Conservation (phyloP, 192 early-diverging fungal species). For the Umbelopsis ramanniana region DNA sequence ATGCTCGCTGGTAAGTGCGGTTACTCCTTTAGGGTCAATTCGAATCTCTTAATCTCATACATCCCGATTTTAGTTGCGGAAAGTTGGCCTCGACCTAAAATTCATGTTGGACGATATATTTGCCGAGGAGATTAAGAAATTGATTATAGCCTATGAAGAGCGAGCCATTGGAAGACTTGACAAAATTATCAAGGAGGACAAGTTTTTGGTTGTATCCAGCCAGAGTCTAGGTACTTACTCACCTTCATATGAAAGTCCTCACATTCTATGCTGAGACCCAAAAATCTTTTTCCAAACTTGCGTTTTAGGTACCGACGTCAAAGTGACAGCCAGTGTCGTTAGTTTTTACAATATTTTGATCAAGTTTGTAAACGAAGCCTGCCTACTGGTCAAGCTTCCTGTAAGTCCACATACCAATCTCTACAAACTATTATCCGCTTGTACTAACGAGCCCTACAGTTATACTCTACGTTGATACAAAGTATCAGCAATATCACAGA, state of each 20-base stretch:
- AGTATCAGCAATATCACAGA: slow-evolving; percentile 67
- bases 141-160: slow-evolving; percentile 71
- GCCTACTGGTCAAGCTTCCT: slow-evolving; percentile 68
- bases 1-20: slow-evolving; percentile 63
- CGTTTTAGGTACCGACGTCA: slow-evolving; percentile 49
- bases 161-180: slow-evolving; percentile 65
- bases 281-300: neutral
- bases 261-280: neutral
- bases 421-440: neutral
- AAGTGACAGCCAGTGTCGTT: slow-evolving; percentile 67
- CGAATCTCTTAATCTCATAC: neutral
- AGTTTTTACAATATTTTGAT: slow-evolving; percentile 71
- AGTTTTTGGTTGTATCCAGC: slow-evolving; percentile 61
- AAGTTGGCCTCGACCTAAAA: slow-evolving; percentile 84
- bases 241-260: neutral
- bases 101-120: slow-evolving; percentile 85
- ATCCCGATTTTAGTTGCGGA: slow-evolving; percentile 62
- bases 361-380: slow-evolving; percentile 74
- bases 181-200: slow-evolving; percentile 70
- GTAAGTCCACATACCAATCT: slow-evolving; percentile 40
- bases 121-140: slow-evolving; percentile 71
- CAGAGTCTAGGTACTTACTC: slow-evolving; percentile 48
- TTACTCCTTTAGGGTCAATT: neutral
- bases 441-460: slow-evolving; percentile 39
- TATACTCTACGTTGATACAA: slow-evolving; percentile 73